Percentiles rank a stretch among this genome's conserved stretches.
phyloP scores from a whole-genome alignment of 1,284 basidiomycete species.

The Ustilago tritici region DNA sequence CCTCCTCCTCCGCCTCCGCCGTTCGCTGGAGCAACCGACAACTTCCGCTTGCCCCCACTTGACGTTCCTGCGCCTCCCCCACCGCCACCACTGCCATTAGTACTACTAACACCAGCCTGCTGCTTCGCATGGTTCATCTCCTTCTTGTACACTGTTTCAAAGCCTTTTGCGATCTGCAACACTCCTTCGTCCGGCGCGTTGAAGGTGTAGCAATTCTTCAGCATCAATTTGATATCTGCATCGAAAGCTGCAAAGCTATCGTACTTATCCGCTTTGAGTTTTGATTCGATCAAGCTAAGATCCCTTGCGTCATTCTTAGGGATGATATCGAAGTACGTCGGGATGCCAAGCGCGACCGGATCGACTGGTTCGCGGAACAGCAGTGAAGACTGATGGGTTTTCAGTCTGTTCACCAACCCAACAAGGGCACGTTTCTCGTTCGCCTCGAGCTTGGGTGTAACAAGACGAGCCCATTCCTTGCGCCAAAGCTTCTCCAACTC shows the following conservation, averaged over 20 bases:
- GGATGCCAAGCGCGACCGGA: conserved; percentile 78
- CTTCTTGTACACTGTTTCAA: conserved; percentile 68
- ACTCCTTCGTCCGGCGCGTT: conserved; percentile 85
- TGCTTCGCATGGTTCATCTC: conserved; percentile 52
- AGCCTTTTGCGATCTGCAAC: conserved; percentile 71
- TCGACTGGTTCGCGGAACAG: conserved; percentile 77
- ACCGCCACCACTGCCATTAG: conserved; percentile 7
- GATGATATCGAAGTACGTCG: conserved; percentile 85
- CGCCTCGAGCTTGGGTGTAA: conserved; percentile 80
- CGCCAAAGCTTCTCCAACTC: conserved; percentile 84
- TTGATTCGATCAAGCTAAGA: conserved; percentile 82
- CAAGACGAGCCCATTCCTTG: conserved; percentile 84
- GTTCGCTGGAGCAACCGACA: conserved; percentile 1
- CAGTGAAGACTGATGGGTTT: conserved; percentile 46
- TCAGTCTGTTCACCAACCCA: conserved; percentile 76
- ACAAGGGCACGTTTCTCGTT: conserved; percentile 85
- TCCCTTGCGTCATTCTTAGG: conserved; percentile 87
- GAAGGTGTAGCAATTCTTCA: conserved; percentile 85
- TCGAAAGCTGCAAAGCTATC: conserved; percentile 81
- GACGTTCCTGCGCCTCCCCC: background rate
- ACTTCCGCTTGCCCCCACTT: conserved; percentile 20
- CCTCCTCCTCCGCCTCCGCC: background rate
- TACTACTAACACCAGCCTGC: conserved; percentile 27
- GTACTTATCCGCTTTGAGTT: conserved; percentile 85
- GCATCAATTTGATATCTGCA: conserved; percentile 85